These are phyloP conservation scores for Trypanosoma platydactyli DNA, from an alignment of 208 protist genomes.

Conservation along the genomic window DNA sequence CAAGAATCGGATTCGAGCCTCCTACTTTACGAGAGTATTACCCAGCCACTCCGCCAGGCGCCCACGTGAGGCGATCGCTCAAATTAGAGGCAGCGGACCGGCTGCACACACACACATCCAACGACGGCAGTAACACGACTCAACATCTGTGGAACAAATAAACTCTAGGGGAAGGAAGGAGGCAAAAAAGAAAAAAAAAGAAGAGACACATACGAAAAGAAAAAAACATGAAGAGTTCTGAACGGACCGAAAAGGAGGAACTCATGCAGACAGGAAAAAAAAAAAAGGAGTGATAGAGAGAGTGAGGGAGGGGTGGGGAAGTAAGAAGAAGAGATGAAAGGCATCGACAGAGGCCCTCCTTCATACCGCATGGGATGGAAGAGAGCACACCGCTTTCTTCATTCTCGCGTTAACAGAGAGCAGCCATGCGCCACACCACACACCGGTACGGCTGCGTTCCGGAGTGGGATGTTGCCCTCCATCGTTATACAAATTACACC, in stretches of 20 bases:
- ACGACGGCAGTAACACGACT: too few species aligned
- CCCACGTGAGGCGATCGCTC: conserved; percentile 29
- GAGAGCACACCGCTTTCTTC: too few species aligned
- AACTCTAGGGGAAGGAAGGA: too few species aligned
- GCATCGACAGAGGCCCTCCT: background rate
- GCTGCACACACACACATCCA: background rate
- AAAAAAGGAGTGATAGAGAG: conserved; percentile 10
- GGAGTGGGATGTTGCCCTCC: too few species aligned
- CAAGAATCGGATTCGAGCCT: conserved; percentile 95
- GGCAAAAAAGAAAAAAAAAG: conserved; percentile 1
- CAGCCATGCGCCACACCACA: too few species aligned
- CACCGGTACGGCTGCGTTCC: too few species aligned
- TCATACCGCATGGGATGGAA: too few species aligned
- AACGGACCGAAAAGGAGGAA: background rate
- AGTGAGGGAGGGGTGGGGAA: too few species aligned
- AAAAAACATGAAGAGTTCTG: background rate
- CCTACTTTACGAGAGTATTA: conserved; percentile 95
- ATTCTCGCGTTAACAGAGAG: too few species aligned
- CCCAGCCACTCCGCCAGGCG: conserved; percentile 95
- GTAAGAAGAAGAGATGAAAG: background rate
- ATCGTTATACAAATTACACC: background rate
- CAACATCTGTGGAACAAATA: too few species aligned
- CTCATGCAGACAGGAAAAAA: conserved; percentile 8
- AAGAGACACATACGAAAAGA: background rate
- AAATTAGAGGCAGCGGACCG: background rate